phyloP scores from a whole-genome alignment of 768 basidiomycete genomes.

The Pisolithus albus region DNA sequence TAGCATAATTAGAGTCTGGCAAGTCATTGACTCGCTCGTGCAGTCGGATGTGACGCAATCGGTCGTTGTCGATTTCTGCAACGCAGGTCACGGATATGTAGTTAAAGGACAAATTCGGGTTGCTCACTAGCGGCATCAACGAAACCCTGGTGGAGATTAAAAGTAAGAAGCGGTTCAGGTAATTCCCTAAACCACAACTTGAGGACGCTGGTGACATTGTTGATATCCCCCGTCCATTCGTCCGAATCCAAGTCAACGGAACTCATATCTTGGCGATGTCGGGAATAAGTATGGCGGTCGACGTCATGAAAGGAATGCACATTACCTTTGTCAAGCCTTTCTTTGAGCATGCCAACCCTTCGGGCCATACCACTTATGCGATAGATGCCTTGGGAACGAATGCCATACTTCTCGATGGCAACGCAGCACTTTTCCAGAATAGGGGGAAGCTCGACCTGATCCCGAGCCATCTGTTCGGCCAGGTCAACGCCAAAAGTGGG shows the following conservation, averaged over 20 bases:
- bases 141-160: slow-evolving; percentile 80
- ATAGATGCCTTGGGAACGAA: slow-evolving; percentile 84
- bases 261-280: slow-evolving; percentile 62
- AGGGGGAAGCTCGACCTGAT: slow-evolving; percentile 81
- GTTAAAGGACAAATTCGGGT: neutral
- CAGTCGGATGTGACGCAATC: slow-evolving; percentile 88
- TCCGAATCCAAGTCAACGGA: slow-evolving; percentile 79
- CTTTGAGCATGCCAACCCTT: slow-evolving; percentile 76
- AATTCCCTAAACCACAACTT: slow-evolving; percentile 97
- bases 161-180: slow-evolving; percentile 88
- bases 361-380: slow-evolving; percentile 88
- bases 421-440: slow-evolving; percentile 85
- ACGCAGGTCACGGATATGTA: neutral
- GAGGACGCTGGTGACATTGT: slow-evolving; percentile 88
- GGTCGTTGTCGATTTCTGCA: slow-evolving; percentile 86
- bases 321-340: slow-evolving; percentile 78
- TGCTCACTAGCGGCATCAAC: slow-evolving; percentile 89
- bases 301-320: neutral
- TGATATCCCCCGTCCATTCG: slow-evolving; percentile 93
- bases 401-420: slow-evolving; percentile 87
- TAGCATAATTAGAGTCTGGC: slow-evolving; percentile 98
- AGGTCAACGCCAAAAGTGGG: slow-evolving; percentile 94
- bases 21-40: slow-evolving; percentile 98
- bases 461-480: slow-evolving; percentile 87
- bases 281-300: slow-evolving; percentile 6